Base-by-base conservation (phyloP, 2,329 filamentous ascomycete genomes). In the Colletotrichum tofieldiae region DNA sequence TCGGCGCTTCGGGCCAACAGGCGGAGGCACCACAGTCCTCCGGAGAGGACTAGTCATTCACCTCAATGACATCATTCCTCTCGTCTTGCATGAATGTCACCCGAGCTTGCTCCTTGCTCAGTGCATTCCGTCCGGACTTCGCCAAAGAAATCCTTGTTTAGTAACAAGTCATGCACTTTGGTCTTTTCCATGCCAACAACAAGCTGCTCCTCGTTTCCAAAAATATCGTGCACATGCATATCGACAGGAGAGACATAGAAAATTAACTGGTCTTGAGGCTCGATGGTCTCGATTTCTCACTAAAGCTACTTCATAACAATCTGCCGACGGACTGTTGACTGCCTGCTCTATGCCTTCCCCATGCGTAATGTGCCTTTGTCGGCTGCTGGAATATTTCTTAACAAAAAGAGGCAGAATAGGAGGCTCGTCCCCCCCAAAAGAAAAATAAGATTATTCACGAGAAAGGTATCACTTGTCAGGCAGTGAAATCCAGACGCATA, bases 271-370 rank as follows among this genome's bases (percentile, higher is more conserved):
- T 23, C 45, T 11, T 41, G 51, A 58, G 51, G 20, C 47, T 62
- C 37, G 47, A 45, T 47, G 39, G 59, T 65, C 65, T 68, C 20
- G n/a, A 49, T 67, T 54, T 67, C 41, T 56, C 39, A 70, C 51
- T 63, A 52, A 64, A 66, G 65, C 63, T 73, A 55, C 47, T 69
- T 68, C 59, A n/a, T 72, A 73, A 72, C 68, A 73, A 73, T 73
- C 63, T 73, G 72, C 63, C 69, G 43, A 73, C 58, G 68, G 64
- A 73, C 59, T 68, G 59, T 67, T 72, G 63, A 29, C 45, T 67
- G 58, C 64, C 62, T 71, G 54, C 54, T 73, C 61, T 58, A 67
- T 62, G 49, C 47, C 55, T 51, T 47, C 54, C 45, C 52, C 43
- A 60, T 58, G 59, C 64, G 70, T n/a, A 60, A 26, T 45, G 35